phyloP scores from a whole-genome alignment of 345 rosid genomes.

The Eucalyptus pauciflora region DNA sequence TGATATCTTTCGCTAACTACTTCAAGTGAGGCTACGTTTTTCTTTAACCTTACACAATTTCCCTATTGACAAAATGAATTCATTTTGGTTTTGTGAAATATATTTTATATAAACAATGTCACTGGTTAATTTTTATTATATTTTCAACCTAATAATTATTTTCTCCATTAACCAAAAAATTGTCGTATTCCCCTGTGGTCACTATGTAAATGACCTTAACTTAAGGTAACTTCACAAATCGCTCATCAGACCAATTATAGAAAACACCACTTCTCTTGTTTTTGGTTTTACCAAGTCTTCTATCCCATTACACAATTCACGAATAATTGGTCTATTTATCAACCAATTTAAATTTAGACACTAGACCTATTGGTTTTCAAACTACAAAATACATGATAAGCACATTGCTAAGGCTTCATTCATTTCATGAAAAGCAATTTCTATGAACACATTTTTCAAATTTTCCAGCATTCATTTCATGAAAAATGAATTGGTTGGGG shows the following conservation, averaged over 20 bases:
- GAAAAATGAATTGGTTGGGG: too few species aligned
- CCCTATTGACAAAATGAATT: background rate
- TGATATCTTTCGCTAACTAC: background rate
- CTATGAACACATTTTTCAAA: too few species aligned
- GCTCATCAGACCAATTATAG: background rate
- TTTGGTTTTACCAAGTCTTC: background rate
- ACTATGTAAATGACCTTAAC: background rate
- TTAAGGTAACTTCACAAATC: background rate
- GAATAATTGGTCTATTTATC: background rate
- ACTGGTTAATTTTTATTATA: too few species aligned
- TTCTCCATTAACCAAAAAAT: background rate
- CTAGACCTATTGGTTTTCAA: background rate
- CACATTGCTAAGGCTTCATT: too few species aligned
- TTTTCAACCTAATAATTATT: too few species aligned
- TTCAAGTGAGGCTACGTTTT: background rate
- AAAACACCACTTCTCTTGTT: background rate
- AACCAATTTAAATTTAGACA: background rate
- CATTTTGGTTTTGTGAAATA: background rate
- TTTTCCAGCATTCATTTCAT: too few species aligned
- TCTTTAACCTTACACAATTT: background rate
- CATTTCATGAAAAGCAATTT: too few species aligned
- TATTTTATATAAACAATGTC: background rate
- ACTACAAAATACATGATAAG: background rate
- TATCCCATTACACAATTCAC: background rate
- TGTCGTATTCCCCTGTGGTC: background rate